These are phyloP conservation scores for Canavalia ensiformis DNA, from an alignment of 306 rosid species.

Conservation along the genomic window DNA sequence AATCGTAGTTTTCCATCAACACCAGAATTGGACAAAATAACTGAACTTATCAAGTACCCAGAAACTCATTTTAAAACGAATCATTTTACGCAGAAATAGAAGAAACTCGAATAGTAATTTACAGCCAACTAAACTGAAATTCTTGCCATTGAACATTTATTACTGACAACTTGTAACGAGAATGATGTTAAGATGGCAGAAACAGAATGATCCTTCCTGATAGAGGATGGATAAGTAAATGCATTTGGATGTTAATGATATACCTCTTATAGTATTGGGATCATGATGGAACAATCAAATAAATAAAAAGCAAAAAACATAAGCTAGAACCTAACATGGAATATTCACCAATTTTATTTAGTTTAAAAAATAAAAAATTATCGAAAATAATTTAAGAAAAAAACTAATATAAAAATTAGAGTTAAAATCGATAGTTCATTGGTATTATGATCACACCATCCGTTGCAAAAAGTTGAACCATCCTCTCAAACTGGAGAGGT, in stretches of 20 bases:
- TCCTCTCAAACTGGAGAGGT: too few relatives aligned
- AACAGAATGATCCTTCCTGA: background rate
- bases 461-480: too few relatives aligned
- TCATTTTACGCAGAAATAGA: background rate
- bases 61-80: background rate
- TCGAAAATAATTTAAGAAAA: too few relatives aligned
- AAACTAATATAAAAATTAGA: too few relatives aligned
- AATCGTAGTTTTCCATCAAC: too few relatives aligned
- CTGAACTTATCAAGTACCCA: background rate
- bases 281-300: too few relatives aligned
- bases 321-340: too few relatives aligned
- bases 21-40: background rate
- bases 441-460: too few relatives aligned
- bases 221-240: slow-evolving; percentile 13
- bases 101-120: background rate
- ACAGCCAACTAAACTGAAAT: slow-evolving; percentile 10
- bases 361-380: too few relatives aligned
- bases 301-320: too few relatives aligned
- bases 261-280: background rate
- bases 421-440: too few relatives aligned
- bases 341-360: too few relatives aligned
- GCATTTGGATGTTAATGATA: slow-evolving; percentile 7
- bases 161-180: background rate
- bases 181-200: background rate
- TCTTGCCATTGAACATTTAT: background rate